Evolutionary conservation across 2,329 filamentous ascomycete species (phyloP), one percentile per base, ranked within the genome.

Genomic region (Epicoccum nigrum): DNA sequence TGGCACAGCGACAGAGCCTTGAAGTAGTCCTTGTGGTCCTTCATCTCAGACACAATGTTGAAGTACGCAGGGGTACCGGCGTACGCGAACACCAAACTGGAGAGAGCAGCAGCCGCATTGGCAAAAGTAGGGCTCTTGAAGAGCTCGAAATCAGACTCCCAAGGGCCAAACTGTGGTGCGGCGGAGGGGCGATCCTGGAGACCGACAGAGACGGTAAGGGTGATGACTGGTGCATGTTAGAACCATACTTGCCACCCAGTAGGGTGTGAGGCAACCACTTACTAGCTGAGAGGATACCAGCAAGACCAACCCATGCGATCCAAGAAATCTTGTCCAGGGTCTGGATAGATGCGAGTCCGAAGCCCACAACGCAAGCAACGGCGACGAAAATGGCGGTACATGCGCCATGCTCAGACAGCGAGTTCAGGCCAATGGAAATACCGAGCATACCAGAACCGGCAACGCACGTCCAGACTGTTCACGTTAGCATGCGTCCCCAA

Each of bases 1-100:
- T 85, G 85, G 70, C 80, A 83, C 2, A 81, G 67, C 62, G 81
- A 85, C 0, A 87, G 74, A 1, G 84, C 79, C 65, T 86, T 86
- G 57, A 77, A 79, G 69, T 83, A 87, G 61, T 86, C 82, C 15
- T 74, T 74, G 0, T 84, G 84, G 30, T 77, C 56, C 33, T 74
- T 75, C 84, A 87, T 87, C 72, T 87, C 85, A 0, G 81, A 82
- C 23, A 87, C 86, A 42, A 87, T 81, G 4, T 83, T 83, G 4
- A 87, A 72, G 62, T 86, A 87, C 1, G 82, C 82, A 0, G 78
- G 81, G 1, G 83, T 85, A 19, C 80, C 82, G 1, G 83, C 81
- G 11, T 46, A 54, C 6, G 77, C 79, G 4, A 81, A 82, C 41
- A 82, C 79, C 66, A 86, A 83, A 55, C 86, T 85, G 5, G 81